Conservation (phyloP, 1,284 basidiomycete species). For the Ganoderma sinense region DNA sequence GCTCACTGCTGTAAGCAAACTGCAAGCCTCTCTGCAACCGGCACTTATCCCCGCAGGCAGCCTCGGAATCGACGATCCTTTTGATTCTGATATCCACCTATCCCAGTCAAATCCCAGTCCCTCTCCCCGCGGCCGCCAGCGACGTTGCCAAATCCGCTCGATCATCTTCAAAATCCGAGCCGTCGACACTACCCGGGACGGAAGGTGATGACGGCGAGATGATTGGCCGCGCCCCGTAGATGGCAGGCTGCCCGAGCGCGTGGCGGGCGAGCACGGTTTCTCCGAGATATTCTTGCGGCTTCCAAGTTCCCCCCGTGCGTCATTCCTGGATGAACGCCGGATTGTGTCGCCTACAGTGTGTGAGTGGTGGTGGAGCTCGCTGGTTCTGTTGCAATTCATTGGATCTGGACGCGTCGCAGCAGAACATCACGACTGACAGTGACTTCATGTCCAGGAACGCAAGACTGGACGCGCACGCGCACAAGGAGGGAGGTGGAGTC, state of each 20-base stretch:
- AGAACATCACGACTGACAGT: slow-evolving; percentile 14
- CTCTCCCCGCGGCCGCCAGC: background rate
- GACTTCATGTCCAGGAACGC: slow-evolving; percentile 1
- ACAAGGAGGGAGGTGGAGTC: slow-evolving; percentile 28
- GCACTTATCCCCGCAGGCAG: slow-evolving; percentile 18
- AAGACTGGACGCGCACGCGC: slow-evolving; percentile 4
- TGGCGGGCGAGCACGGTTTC: slow-evolving; percentile 5
- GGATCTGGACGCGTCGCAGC: background rate
- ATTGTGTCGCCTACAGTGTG: background rate
- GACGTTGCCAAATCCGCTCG: slow-evolving; percentile 24
- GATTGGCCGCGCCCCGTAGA: background rate
- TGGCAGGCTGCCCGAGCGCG: slow-evolving; percentile 6
- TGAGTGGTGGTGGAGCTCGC: background rate
- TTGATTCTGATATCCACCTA: slow-evolving; percentile 4
- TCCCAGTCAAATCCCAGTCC: no score
- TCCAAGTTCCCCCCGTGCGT: slow-evolving; percentile 4
- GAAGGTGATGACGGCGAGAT: background rate
- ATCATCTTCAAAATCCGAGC: slow-evolving; percentile 22
- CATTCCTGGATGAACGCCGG: slow-evolving; percentile 10
- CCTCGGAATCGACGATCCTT: slow-evolving; percentile 24
- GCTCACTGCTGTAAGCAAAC: no score
- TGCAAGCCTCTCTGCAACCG: slow-evolving; percentile 12
- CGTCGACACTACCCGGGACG: background rate
- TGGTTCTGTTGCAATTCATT: background rate
- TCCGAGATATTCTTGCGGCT: slow-evolving; percentile 17